Percentiles rank a stretch among this genome's conserved stretches.
phyloP scores from a whole-genome alignment of 306 rosid species.

The Prunus mume region DNA sequence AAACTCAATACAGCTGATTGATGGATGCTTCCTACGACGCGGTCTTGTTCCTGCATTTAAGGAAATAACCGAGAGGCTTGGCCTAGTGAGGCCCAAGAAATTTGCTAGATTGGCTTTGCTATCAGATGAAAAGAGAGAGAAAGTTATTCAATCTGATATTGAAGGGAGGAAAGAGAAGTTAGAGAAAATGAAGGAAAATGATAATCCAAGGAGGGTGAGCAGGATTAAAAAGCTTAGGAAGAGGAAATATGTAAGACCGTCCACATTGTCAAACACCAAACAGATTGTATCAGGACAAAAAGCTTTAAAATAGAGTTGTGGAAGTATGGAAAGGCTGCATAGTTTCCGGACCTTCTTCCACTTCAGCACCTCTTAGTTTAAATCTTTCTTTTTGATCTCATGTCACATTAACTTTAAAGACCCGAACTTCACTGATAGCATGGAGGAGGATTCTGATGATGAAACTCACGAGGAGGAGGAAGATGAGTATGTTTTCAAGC shows the following conservation, averaged over 20 bases:
- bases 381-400: neutral
- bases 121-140: conserved; percentile 71
- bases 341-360: neutral
- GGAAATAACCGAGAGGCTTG: conserved; percentile 67
- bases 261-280: conserved; percentile 25
- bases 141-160: conserved; percentile 59
- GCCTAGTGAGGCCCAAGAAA: conserved; percentile 85
- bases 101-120: conserved; percentile 83
- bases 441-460: conserved; percentile 98
- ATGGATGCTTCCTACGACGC: conserved; percentile 81
- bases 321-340: neutral
- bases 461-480: conserved; percentile 93
- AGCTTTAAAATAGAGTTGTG: conserved; percentile 1
- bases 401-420: conserved; percentile 20
- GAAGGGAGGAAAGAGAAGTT: conserved; percentile 75
- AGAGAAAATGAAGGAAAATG: conserved; percentile 59
- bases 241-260: conserved; percentile 44
- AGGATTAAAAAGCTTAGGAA: conserved; percentile 42
- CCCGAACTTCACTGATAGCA: conserved; percentile 95
- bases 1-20: conserved; percentile 75
- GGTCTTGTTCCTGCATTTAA: conserved; percentile 90
- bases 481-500: conserved; percentile 70
- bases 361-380: neutral
- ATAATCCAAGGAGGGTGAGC: conserved; percentile 35
- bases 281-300: conserved; percentile 24